Evolutionary conservation across 2,329 filamentous ascomycete genomes (phyloP), one percentile per base, ranked within the genome.

Genomic region (Colletotrichum gigasporum): DNA sequence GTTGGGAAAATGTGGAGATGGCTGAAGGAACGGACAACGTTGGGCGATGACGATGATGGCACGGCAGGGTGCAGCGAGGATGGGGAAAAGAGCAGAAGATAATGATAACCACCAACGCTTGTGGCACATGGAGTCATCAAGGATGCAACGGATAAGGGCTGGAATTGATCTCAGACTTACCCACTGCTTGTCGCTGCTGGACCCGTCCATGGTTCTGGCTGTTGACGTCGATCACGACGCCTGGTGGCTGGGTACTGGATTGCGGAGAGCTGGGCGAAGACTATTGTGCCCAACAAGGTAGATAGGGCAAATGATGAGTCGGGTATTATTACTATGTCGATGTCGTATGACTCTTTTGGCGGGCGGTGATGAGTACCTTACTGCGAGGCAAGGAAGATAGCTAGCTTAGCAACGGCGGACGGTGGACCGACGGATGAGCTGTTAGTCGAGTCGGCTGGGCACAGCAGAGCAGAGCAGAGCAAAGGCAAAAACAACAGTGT

Each of bases 121-220:
- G 41, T n/a, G 7, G 37, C n/a, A 20, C 34, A 32, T 6, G 9
- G 14, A 26, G n/a, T n/a, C n/a, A n/a, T n/a, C n/a, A n/a, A n/a
- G n/a, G n/a, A n/a, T n/a, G n/a, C n/a, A n/a, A n/a, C n/a, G n/a
- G n/a, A n/a, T n/a, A n/a, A n/a, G n/a, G 34, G 26, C 28, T 37
- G 32, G 32, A 28, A 10, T 8, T n/a, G 26, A 28, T 52, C 52
- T 63, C 39, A 42, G 30, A 75, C 79, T 71, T 75, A 85, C 82
- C 82, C 82, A 84, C 68, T 82, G 76, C 74, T 85, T 85, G 71
- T 84, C 81, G 60, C 73, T 71, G 61, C 73, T 69, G 68, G 62
- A 58, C 12, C 71, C 68, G 57, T 72, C 71, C 68, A 53, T 51
- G 47, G 53, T 20, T 50, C 30, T 30, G 24, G 55, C 37, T 26